Percentiles rank a stretch among this genome's conserved stretches.
phyloP scores from a whole-genome alignment of 345 rosid genomes.

The Populus simonii region DNA sequence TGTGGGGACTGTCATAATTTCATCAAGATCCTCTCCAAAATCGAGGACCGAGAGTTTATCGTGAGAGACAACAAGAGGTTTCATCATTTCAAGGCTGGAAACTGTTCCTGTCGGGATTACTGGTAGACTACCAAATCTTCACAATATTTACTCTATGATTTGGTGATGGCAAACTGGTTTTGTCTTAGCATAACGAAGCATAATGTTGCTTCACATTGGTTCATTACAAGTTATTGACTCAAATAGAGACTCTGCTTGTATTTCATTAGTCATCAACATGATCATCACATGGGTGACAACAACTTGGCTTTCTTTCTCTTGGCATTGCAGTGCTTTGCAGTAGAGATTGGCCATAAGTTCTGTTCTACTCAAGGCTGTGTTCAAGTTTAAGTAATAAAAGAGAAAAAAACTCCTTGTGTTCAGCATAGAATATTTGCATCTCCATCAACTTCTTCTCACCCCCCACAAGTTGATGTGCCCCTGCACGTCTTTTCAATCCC shows the following conservation, averaged over 20 bases:
- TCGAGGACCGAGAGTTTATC: background rate
- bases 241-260: background rate
- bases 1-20: background rate
- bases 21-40: background rate
- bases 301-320: background rate
- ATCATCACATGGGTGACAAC: background rate
- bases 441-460: too few relatives aligned
- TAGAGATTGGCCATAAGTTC: background rate
- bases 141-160: background rate
- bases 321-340: background rate
- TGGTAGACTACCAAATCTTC: background rate
- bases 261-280: background rate
- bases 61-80: background rate
- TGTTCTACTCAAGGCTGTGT: background rate
- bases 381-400: too few relatives aligned
- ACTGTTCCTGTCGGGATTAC: background rate
- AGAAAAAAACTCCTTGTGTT: background rate
- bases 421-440: background rate
- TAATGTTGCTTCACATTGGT: background rate
- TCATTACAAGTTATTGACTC: background rate
- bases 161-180: background rate
- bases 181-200: background rate
- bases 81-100: background rate
- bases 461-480: too few relatives aligned
- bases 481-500: too few relatives aligned